Evolutionary conservation across 306 rosid species (phyloP).

Genomic region (Prunus mira): DNA sequence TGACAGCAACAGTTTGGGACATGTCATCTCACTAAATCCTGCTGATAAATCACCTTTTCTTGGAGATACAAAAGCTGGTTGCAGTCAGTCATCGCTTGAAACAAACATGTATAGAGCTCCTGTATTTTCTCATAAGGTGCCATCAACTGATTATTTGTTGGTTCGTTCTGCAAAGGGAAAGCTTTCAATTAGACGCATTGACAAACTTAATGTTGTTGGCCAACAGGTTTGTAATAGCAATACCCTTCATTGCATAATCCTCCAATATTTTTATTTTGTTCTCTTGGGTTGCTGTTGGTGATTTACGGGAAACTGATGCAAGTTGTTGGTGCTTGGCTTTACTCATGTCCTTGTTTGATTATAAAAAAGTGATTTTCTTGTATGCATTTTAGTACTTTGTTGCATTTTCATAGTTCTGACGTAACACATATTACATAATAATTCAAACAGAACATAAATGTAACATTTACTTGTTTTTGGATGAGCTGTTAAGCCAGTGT

Average conservation of each 20-base stretch:
- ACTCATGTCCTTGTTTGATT: too few relatives aligned
- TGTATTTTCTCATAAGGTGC: constrained; percentile 83
- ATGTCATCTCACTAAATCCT: constrained; percentile 76
- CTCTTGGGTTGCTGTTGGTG: neutral
- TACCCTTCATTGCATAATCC: constrained; percentile 15
- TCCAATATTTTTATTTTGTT: neutral
- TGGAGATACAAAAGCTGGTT: constrained; percentile 86
- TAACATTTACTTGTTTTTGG: too few relatives aligned
- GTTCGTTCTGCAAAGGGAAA: constrained; percentile 96
- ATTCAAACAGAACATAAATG: too few relatives aligned
- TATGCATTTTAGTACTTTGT: too few relatives aligned
- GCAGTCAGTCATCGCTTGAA: constrained; percentile 83
- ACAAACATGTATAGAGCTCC: constrained; percentile 98
- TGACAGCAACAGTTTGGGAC: constrained; percentile 63
- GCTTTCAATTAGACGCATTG: constrained; percentile 84
- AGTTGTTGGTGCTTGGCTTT: too few relatives aligned
- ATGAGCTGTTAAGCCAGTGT: too few relatives aligned
- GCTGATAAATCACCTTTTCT: constrained; percentile 96
- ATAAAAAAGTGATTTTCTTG: too few relatives aligned
- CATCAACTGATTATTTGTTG: constrained; percentile 75
- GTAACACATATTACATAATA: too few relatives aligned
- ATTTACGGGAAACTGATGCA: neutral
- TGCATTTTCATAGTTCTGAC: too few relatives aligned
- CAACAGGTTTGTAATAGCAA: constrained; percentile 69
- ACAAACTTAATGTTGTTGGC: constrained; percentile 76